Evolutionary conservation across 1,284 basidiomycete species (phyloP).

Genomic region (Sutorius eximius): DNA sequence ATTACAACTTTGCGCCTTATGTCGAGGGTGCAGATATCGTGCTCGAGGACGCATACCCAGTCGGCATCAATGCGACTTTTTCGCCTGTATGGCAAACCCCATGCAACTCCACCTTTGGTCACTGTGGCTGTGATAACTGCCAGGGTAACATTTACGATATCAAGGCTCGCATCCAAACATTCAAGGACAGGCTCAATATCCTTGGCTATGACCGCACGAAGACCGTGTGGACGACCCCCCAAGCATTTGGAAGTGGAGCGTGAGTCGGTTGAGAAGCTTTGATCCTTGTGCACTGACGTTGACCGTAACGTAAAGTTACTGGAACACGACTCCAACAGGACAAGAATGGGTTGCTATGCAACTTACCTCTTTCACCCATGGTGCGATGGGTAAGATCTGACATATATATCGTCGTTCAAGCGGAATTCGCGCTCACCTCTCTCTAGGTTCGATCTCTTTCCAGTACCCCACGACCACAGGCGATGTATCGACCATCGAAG

Average conservation of each 20-base stretch:
- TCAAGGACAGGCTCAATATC: conserved; percentile 31
- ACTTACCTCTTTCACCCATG: conserved; percentile 29
- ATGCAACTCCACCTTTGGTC: conserved; percentile 32
- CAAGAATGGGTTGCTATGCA: conserved; percentile 27
- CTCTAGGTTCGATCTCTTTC: conserved; percentile 32
- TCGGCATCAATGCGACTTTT: conserved; percentile 33
- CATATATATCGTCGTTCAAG: background rate
- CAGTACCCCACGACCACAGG: conserved; percentile 29
- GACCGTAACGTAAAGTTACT: conserved; percentile 21
- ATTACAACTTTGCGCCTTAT: conserved; percentile 65
- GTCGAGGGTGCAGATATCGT: conserved; percentile 61
- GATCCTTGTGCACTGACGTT: background rate
- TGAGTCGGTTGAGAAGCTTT: conserved; percentile 9
- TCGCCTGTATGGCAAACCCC: conserved; percentile 31
- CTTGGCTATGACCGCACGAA: conserved; percentile 31
- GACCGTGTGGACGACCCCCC: conserved; percentile 32
- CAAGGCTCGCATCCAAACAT: conserved; percentile 26
- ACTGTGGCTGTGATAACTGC: conserved; percentile 35
- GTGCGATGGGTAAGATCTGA: conserved; percentile 24
- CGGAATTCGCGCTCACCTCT: background rate
- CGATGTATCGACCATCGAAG: conserved; percentile 25
- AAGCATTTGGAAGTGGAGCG: conserved; percentile 29
- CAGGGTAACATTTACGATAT: conserved; percentile 27
- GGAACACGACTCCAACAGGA: conserved; percentile 30
- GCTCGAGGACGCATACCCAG: conserved; percentile 30